Percentiles rank a stretch among this genome's conserved stretches.
These are phyloP conservation scores for Magnaporthales sp. DNA, from an alignment of 2,329 filamentous ascomycete species.

Conservation along the genomic window DNA sequence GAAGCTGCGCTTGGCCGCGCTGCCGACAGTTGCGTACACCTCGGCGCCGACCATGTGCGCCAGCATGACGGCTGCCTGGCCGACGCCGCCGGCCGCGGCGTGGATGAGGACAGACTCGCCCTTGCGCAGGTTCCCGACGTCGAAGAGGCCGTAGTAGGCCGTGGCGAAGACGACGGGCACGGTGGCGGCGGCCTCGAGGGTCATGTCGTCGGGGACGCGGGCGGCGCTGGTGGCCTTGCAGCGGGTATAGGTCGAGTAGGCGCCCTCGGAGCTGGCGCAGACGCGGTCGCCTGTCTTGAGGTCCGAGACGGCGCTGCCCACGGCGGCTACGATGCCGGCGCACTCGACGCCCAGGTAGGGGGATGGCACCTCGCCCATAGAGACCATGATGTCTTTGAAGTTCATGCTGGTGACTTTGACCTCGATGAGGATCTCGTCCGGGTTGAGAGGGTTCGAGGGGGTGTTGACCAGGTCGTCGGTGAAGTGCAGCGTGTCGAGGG, in stretches of 20 bases:
- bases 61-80: slow-evolving; percentile 12
- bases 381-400: slow-evolving; percentile 24
- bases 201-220: slow-evolving; percentile 17
- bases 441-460: slow-evolving; percentile 2
- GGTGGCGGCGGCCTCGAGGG: slow-evolving; percentile 14
- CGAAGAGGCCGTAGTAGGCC: slow-evolving; percentile 17
- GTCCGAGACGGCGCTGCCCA: slow-evolving; percentile 9
- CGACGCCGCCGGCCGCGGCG: slow-evolving; percentile 14
- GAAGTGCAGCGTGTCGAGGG: slow-evolving; percentile 17
- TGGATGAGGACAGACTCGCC: slow-evolving; percentile 15
- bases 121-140: slow-evolving; percentile 14
- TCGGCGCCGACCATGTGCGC: slow-evolving; percentile 11
- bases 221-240: slow-evolving; percentile 6
- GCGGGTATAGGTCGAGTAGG: slow-evolving; percentile 6
- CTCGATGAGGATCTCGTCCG: slow-evolving; percentile 16
- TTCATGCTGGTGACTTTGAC: slow-evolving; percentile 20
- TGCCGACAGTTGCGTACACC: slow-evolving; percentile 21
- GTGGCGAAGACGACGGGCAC: slow-evolving; percentile 19
- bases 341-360: slow-evolving; percentile 16
- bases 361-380: slow-evolving; percentile 11
- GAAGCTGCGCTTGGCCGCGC: slow-evolving; percentile 18
- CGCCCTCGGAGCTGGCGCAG: slow-evolving; percentile 11
- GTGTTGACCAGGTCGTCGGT: slow-evolving; percentile 9
- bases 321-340: slow-evolving; percentile 6
- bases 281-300: slow-evolving; percentile 22